Evolutionary conservation across 208 protist genomes (phyloP), one percentile per base, ranked within the genome.

Genomic region (Leptomonas pyrrhocoris): DNA sequence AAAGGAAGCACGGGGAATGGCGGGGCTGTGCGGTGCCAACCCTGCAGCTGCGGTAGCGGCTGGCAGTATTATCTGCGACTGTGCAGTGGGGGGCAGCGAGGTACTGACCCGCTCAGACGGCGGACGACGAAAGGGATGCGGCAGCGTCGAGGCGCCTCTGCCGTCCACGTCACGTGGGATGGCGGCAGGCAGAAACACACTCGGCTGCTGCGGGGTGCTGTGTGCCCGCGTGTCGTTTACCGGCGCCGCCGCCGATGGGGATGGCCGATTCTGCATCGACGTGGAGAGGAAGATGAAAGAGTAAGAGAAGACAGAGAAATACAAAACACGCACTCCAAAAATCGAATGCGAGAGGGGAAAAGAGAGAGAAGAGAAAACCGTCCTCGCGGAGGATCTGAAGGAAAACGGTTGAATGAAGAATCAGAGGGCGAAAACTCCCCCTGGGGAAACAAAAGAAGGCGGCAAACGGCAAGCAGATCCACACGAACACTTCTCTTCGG

Each of bases 1-100:
- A n/a, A 45, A n/a, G 30, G 77, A 60, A 13, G 66, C 42, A 18
- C 71, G 71, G 18, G 71, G 25, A 50, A 77, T 51, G 28, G 66
- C 57, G 0, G 72, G 72, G 64, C 72, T 77, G 64, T 77, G 72
- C 42, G 72, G 72, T 0, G 64, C 72, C 40, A 62, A 38, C 12
- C 31, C 30, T 13, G 45, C 15, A 5, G 36, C 4, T 1, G 50
- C 62, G 25, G 28, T 27, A 38, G 11, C 36, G 21, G 23, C 21
- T 60, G 15, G 36, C 30, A 34, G 18, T 43, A n/a, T 25, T 8
- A 45, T 31, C 30, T n/a, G 55, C 31, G 42, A 18, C 55, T 36
- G 36, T n/a, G 55, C 21, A 31, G 34, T 65, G 15, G 45, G 1
- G 7, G 42, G 23, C 45, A 65, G 30, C 18, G 45, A 46, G 27